phyloP scores from a whole-genome alignment of 2,329 filamentous ascomycete genomes.

The Epichloe brachyelytri region DNA sequence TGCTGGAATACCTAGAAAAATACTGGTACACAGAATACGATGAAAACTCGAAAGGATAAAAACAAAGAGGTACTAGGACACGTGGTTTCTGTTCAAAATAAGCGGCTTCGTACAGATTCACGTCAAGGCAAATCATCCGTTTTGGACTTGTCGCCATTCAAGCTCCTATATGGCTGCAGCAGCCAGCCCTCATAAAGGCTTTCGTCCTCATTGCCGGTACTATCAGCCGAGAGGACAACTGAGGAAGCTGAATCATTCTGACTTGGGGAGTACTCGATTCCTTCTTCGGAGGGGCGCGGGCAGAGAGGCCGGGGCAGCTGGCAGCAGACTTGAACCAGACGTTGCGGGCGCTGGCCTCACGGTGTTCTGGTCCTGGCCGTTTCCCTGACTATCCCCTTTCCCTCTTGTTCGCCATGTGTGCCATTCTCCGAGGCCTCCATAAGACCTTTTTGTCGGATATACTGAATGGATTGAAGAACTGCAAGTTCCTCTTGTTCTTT shows the following conservation, averaged over 20 bases:
- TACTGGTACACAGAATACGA: neutral
- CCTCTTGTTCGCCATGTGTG: conserved; percentile 1
- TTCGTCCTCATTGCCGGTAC: conserved; percentile 17
- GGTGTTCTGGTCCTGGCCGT: conserved; percentile 2
- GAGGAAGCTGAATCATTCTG: conserved; percentile 21
- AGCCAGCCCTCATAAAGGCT: conserved; percentile 27
- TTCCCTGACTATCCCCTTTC: conserved; percentile 9
- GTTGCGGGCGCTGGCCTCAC: conserved; percentile 7
- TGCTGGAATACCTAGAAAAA: neutral
- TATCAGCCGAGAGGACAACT: conserved; percentile 18
- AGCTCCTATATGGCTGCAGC: conserved; percentile 23
- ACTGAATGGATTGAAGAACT: conserved; percentile 52
- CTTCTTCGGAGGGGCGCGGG: conserved; percentile 22
- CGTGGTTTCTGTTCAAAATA: neutral
- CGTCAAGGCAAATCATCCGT: conserved; percentile 20
- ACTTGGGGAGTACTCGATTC: conserved; percentile 17
- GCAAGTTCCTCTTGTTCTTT: conserved; percentile 56
- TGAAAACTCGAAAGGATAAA: neutral
- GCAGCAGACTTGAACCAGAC: conserved; percentile 18
- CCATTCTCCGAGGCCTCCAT: conserved; percentile 21
- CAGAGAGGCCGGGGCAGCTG: conserved; percentile 25
- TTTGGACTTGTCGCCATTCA: conserved; percentile 18
- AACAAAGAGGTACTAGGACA: neutral
- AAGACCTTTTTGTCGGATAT: conserved; percentile 47
- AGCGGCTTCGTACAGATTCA: neutral